Evolutionary conservation across 2,329 filamentous ascomycete species (phyloP).

Genomic region (Diaporthe ampelina): DNA sequence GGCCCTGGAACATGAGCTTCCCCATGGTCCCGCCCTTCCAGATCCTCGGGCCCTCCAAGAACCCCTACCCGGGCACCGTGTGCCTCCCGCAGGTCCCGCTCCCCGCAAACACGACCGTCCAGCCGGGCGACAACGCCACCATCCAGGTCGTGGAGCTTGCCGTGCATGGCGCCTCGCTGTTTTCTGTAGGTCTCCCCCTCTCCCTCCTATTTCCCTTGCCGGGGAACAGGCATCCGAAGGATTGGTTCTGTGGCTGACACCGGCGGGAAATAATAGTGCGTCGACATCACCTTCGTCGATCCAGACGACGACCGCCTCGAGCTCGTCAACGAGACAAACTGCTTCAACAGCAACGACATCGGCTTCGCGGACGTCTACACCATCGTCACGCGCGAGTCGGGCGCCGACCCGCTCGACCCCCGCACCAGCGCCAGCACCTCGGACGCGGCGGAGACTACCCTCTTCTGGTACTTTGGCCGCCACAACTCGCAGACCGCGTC

Average conservation of each 20-base stretch:
- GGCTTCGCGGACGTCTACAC: constrained; percentile 84
- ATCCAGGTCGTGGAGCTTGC: constrained; percentile 90
- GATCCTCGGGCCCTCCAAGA: constrained; percentile 84
- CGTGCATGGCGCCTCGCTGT: constrained; percentile 85
- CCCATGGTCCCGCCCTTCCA: constrained; percentile 86
- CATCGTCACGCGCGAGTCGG: constrained; percentile 64
- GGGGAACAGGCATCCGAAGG: no score
- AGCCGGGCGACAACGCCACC: constrained; percentile 88
- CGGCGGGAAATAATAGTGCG: constrained; percentile 83
- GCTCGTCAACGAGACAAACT: constrained; percentile 84
- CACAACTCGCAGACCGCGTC: constrained; percentile 42
- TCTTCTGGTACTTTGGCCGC: constrained; percentile 47
- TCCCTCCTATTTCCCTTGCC: no score
- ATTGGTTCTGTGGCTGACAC: no score
- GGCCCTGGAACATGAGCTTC: constrained; percentile 89
- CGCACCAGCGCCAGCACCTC: constrained; percentile 46
- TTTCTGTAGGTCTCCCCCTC: constrained; percentile 71
- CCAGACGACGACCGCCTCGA: constrained; percentile 76
- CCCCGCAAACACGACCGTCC: constrained; percentile 77
- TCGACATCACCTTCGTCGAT: constrained; percentile 92
- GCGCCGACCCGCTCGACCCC: constrained; percentile 47
- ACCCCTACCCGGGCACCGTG: constrained; percentile 88
- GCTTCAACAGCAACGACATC: constrained; percentile 87
- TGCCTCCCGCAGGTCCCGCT: constrained; percentile 92
- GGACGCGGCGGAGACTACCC: constrained; percentile 45